Base-by-base conservation (phyloP, 805 yeast species). In the Naumovozyma baii region DNA sequence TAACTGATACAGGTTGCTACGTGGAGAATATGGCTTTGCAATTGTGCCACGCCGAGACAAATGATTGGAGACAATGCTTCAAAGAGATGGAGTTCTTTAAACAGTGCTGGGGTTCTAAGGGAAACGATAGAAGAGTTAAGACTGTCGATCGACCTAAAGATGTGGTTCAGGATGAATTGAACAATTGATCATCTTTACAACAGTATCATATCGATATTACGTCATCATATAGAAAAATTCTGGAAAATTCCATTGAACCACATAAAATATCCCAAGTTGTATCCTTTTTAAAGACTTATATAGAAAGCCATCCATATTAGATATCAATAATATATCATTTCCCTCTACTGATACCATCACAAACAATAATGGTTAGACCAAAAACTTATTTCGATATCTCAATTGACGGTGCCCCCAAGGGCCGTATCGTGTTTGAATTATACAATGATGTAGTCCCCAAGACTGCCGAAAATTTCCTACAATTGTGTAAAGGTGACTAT, bases 401-500 rank as follows among this genome's bases (percentile, higher is more conserved):
- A 5, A 77, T 85, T 47, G 90, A 82, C 38, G 83, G 74, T 18
- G 70, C 66, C 41, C 66, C 75, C 3, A 70, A 73, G 41, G 96
- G 96, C 28, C 76, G 94, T 53, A 72, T 83, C 33, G 81, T 80
- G 10, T 78, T 90, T 57, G 87, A 85, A 57, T 68, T 90, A 40
- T 80, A 64, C 66, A 62, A 67, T 42, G 85, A 79, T 48, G 71
- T 81, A 22, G 94, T 82, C 10, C 96, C 96, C 38, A 81, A 78
- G 58, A 86, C 96, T 1, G 82, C 90, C 9, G 95, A 84, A 54
- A 88, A 88, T 66, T 88, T 88, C 70, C 73, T 86, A 44, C 86
- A 90, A 3, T 66, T 90, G 41, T 81, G 94, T 63, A 81, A 95
- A 31, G 96, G 96, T 18, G 94, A 85, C 57, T 58, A 70, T 2